Evolutionary conservation across 176 grass and related monocot species (phyloP).

Genomic region (Oryza longistaminata): DNA sequence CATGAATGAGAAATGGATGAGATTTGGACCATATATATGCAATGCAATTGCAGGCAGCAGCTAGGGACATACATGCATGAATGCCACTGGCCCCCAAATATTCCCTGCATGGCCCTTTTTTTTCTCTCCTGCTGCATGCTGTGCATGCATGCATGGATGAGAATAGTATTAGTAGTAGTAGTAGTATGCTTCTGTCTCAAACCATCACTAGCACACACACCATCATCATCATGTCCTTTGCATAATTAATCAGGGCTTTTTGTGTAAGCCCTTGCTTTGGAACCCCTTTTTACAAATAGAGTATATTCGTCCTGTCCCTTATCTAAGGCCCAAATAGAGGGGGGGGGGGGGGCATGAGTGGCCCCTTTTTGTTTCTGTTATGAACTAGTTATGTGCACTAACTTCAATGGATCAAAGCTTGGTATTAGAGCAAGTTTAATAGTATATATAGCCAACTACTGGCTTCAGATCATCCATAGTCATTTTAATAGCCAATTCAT

Average conservation of each 20-base stretch:
- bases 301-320: constrained; percentile 56
- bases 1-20: neutral
- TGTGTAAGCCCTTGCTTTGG: constrained; percentile 23
- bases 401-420: constrained; percentile 27
- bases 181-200: constrained; percentile 22
- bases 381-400: constrained; percentile 20
- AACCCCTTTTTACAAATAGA: constrained; percentile 38
- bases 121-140: neutral
- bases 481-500: too few species aligned
- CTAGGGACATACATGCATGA: constrained; percentile 36
- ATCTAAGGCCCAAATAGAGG: neutral
- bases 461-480: too few species aligned
- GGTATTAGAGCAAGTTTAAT: too few species aligned
- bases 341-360: constrained; percentile 28
- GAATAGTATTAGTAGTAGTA: neutral
- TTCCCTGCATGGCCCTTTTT: constrained; percentile 21
- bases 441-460: too few species aligned
- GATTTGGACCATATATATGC: constrained; percentile 22
- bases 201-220: constrained; percentile 8
- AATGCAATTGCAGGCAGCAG: neutral
- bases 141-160: neutral
- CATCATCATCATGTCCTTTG: constrained; percentile 45
- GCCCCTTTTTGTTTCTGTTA: constrained; percentile 42
- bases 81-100: constrained; percentile 52
- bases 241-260: constrained; percentile 42